Evolutionary conservation across 2,329 filamentous ascomycete species (phyloP).

Genomic region (Diaporthe citrichinensis): DNA sequence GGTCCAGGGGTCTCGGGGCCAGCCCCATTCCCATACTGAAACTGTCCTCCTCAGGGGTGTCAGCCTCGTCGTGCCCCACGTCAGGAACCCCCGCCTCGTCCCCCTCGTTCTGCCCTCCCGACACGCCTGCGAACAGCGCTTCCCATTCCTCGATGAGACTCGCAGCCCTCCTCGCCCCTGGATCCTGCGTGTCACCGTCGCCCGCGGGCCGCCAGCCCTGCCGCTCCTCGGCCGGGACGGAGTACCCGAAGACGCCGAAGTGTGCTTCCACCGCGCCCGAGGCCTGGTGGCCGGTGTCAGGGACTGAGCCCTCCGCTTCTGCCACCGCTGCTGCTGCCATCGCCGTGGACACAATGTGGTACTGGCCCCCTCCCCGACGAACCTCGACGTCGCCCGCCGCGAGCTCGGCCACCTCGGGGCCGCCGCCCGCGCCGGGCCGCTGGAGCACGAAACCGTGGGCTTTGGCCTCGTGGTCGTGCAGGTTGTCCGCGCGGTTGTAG

Average conservation of each 20-base stretch:
- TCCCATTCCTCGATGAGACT: not conserved
- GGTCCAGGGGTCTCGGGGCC: slow-evolving; percentile 5
- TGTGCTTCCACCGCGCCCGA: not conserved
- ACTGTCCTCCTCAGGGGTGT: not conserved
- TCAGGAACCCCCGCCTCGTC: not conserved
- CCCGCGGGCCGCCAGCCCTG: not conserved
- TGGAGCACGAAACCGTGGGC: not conserved
- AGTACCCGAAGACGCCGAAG: not conserved
- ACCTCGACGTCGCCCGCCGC: not conserved
- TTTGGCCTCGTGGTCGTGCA: slow-evolving; percentile 22
- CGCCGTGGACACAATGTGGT: not conserved
- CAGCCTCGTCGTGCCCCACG: not conserved
- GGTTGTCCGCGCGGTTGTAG: slow-evolving; percentile 32
- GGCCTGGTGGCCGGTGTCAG: not conserved
- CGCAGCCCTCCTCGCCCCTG: not conserved
- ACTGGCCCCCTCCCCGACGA: not conserved
- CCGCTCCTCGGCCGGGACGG: not conserved
- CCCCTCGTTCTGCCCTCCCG: not conserved
- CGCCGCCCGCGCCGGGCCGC: not conserved
- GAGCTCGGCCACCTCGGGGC: slow-evolving; percentile 1
- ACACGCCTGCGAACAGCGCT: not conserved
- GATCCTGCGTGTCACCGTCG: not conserved
- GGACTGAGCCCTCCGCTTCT: no score
- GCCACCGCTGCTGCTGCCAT: not conserved
- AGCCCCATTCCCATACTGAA: not conserved